A percentile compares a stretch with the other conserved stretches of the same genome.
These are phyloP conservation scores for Lophiotrema nucula DNA, from an alignment of 495 filamentous ascomycete genomes.

Conservation along the genomic window DNA sequence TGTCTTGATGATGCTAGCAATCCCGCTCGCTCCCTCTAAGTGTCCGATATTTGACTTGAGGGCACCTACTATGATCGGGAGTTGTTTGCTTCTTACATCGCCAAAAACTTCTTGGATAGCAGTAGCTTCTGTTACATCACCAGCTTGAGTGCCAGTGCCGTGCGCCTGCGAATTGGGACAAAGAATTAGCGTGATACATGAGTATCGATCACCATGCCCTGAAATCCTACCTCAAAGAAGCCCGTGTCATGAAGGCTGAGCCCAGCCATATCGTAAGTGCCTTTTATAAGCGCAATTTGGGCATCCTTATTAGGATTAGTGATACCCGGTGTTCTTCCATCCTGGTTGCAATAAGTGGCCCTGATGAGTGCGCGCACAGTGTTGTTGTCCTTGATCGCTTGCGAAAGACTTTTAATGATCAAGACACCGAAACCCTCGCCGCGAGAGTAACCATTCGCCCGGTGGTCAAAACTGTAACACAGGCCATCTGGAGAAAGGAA, in stretches of 20 bases:
- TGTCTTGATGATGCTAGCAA: constrained; percentile 48
- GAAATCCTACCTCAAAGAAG: constrained; percentile 11
- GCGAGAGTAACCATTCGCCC: constrained; percentile 11
- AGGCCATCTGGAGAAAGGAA: not conserved
- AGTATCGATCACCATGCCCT: not conserved
- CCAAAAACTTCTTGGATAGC: not conserved
- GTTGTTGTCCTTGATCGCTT: constrained; percentile 46
- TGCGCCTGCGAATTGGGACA: too few relatives aligned
- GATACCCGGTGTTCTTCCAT: constrained; percentile 4
- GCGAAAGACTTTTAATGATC: constrained; percentile 43
- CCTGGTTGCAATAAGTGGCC: constrained; percentile 36
- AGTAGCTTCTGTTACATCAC: not conserved
- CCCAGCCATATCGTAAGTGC: not conserved
- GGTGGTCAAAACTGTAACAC: constrained; percentile 17
- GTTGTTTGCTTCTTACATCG: not conserved
- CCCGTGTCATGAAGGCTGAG: not conserved
- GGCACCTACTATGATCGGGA: constrained; percentile 24
- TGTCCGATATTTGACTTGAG: constrained; percentile 55
- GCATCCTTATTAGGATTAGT: constrained; percentile 1
- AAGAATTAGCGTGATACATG: too few relatives aligned
- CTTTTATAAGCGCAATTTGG: constrained; percentile 6
- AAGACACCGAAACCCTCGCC: constrained; percentile 25
- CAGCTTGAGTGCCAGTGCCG: not conserved
- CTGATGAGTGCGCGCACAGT: constrained; percentile 48
- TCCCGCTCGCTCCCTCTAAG: constrained; percentile 50